Conservation (phyloP, 306 rosid species). For the Malus domestica region DNA sequence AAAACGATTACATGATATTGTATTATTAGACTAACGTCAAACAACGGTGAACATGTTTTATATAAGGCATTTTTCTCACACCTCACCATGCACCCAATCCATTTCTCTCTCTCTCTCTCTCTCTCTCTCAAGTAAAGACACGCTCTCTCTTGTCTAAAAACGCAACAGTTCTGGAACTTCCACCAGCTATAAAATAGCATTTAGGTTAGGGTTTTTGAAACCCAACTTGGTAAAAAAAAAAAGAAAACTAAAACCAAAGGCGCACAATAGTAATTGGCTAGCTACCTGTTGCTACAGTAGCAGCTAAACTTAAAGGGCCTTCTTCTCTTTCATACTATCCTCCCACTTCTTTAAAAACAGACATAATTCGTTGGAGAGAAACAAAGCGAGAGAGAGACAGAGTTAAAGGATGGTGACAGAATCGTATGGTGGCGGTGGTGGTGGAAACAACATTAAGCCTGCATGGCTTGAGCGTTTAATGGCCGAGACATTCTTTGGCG, state of each 20-base stretch:
- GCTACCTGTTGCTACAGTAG: neutral
- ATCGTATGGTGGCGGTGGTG: neutral
- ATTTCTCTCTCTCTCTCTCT: neutral
- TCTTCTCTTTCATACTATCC: neutral
- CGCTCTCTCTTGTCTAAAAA: constrained; percentile 5
- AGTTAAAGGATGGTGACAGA: neutral
- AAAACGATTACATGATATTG: too few relatives aligned
- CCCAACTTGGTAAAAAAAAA: constrained; percentile 6
- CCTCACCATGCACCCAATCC: constrained; percentile 4
- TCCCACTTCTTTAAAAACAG: neutral
- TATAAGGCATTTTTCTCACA: neutral
- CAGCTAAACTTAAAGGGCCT: neutral
- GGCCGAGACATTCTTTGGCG: constrained; percentile 87
- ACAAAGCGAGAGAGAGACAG: neutral
- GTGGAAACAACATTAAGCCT: constrained; percentile 45
- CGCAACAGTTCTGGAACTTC: constrained; percentile 46
- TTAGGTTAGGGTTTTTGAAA: constrained; percentile 32
- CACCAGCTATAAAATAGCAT: constrained; percentile 35
- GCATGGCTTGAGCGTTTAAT: constrained; percentile 86
- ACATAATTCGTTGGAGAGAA: neutral
- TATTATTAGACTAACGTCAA: neutral
- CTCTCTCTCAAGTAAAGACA: neutral
- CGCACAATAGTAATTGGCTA: neutral
- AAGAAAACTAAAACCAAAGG: neutral
- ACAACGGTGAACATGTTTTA: too few relatives aligned